These are phyloP conservation scores for Eucommia ulmoides DNA, from an alignment of 257 asterid species.

Conservation along the genomic window DNA sequence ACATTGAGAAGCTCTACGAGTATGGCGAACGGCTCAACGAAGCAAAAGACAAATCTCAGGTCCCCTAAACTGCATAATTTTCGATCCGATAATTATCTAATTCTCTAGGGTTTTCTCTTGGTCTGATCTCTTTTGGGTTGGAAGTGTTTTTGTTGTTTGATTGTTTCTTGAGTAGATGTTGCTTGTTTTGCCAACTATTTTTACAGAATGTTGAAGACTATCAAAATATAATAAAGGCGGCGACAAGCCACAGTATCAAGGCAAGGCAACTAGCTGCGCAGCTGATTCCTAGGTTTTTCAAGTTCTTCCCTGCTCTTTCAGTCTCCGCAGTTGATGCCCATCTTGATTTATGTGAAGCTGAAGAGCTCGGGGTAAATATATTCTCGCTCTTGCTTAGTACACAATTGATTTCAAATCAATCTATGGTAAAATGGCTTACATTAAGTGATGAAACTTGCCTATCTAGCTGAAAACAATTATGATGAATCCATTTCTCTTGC, in stretches of 20 bases:
- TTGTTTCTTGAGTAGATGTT: slow-evolving; percentile 6
- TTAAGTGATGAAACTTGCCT: too few species aligned
- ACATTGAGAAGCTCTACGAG: slow-evolving; percentile 77
- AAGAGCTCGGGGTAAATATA: slow-evolving; percentile 93
- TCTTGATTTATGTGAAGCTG: slow-evolving; percentile 93
- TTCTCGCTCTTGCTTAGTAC: too few species aligned
- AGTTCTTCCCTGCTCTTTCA: slow-evolving; percentile 60
- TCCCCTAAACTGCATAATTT: slow-evolving; percentile 12
- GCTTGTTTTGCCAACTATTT: slow-evolving; percentile 6
- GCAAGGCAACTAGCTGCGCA: slow-evolving; percentile 93
- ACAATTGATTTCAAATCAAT: too few species aligned
- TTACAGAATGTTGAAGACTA: slow-evolving; percentile 59
- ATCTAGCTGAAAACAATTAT: too few species aligned
- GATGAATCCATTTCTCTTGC: too few species aligned
- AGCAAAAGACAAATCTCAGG: slow-evolving; percentile 88
- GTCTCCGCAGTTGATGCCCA: slow-evolving; percentile 75
- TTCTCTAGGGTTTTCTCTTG: slow-evolving; percentile 20
- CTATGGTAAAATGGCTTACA: too few species aligned
- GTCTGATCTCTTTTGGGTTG: too few species aligned
- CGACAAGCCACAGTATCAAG: slow-evolving; percentile 60
- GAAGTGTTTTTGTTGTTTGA: slow-evolving; percentile 6
- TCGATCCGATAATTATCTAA: slow-evolving; percentile 3
- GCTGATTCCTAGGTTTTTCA: slow-evolving; percentile 82
- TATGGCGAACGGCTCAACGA: slow-evolving; percentile 74
- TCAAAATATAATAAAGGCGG: slow-evolving; percentile 63